These are phyloP conservation scores for Avena atlantica DNA, from an alignment of 176 grass and related monocot species.

Conservation along the genomic window DNA sequence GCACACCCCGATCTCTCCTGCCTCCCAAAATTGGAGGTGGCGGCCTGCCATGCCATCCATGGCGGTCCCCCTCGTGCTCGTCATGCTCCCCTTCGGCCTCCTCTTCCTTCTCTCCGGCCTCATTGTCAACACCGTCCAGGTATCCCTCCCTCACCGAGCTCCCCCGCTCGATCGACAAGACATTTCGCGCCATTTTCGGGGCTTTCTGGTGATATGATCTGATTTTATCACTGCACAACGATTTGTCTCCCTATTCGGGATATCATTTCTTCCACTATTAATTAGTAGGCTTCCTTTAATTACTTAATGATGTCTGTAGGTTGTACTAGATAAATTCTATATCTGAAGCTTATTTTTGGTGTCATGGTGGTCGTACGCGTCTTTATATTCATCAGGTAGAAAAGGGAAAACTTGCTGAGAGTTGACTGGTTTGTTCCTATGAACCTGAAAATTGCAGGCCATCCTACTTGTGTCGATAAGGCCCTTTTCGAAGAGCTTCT, in stretches of 20 bases:
- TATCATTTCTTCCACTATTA: not conserved
- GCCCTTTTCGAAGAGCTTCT: slow-evolving; percentile 72
- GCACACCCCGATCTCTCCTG: not conserved
- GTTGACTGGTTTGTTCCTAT: not conserved
- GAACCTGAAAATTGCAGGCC: slow-evolving; percentile 45
- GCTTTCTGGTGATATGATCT: slow-evolving; percentile 21
- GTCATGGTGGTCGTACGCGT: too few relatives aligned
- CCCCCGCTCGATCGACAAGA: not conserved
- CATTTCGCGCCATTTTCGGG: not conserved
- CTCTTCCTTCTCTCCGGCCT: slow-evolving; percentile 80
- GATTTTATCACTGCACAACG: slow-evolving; percentile 12
- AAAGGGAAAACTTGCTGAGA: not conserved
- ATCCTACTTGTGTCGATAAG: slow-evolving; percentile 65
- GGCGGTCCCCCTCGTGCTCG: slow-evolving; percentile 8
- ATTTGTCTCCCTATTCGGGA: not conserved
- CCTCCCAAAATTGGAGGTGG: slow-evolving; percentile 21
- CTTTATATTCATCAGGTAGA: too few relatives aligned
- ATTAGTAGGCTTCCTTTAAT: not conserved
- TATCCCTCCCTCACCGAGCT: not conserved
- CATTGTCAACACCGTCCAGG: slow-evolving; percentile 53
- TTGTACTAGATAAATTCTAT: not conserved
- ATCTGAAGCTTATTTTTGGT: too few relatives aligned
- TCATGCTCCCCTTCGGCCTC: slow-evolving; percentile 53
- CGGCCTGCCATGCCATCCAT: slow-evolving; percentile 37
- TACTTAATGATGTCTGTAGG: not conserved